Conservation (phyloP, 78 protist species). For the Dictyostelium discoideum region DNA sequence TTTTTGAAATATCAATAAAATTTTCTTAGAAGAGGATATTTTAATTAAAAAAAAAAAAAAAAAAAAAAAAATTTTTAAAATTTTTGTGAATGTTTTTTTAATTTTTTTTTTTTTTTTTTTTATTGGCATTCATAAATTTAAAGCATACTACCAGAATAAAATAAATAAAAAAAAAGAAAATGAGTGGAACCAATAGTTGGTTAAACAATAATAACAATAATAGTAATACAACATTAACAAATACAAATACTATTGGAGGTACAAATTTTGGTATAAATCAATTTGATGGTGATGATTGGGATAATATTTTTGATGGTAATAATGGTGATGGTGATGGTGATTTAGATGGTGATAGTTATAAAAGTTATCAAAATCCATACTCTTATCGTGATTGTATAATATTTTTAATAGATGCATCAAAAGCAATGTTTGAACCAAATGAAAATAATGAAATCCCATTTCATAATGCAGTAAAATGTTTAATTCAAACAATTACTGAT, state of each 20-base stretch:
- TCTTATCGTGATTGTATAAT: conserved; percentile 71
- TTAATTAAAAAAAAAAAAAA: no score
- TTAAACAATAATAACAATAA: neutral
- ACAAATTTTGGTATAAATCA: conserved; percentile 7
- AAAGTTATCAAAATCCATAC: neutral
- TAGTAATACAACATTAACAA: neutral
- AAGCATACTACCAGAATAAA: neutral
- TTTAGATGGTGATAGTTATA: neutral
- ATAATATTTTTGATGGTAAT: conserved; percentile 5
- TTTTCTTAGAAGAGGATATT: no score
- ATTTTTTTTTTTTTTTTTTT: no score
- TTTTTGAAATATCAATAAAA: no score
- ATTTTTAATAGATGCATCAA: conserved; percentile 78
- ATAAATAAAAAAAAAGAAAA: neutral
- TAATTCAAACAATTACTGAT: conserved; percentile 73
- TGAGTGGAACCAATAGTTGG: neutral
- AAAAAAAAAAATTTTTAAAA: no score
- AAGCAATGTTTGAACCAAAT: conserved; percentile 71
- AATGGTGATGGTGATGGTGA: neutral
- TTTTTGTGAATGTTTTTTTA: no score
- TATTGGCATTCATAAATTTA: no score
- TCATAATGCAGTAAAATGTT: conserved; percentile 70
- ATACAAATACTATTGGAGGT: neutral
- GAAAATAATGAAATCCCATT: conserved; percentile 75
- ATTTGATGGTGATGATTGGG: conserved; percentile 12